Percentiles rank a stretch among this genome's conserved stretches.
These are phyloP conservation scores for Penicillium occitanis DNA, from an alignment of 2,329 filamentous ascomycete species.

Conservation along the genomic window DNA sequence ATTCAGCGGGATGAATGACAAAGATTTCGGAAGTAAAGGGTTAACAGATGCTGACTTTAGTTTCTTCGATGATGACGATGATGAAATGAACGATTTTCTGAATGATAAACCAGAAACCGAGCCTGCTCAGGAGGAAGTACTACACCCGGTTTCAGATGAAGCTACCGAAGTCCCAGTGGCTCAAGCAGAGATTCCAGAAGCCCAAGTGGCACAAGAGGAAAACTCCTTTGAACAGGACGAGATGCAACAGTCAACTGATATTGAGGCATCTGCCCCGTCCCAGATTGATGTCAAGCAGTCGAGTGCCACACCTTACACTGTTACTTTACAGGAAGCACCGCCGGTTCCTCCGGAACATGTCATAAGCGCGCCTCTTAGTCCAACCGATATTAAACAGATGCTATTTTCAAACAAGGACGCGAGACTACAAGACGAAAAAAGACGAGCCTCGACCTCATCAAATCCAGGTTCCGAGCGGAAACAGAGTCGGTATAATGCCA, in stretches of 20 bases:
- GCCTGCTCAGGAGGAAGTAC: conserved; percentile 1
- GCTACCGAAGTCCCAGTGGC: conserved; percentile 21
- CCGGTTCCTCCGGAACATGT: conserved; percentile 28
- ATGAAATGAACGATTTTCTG: conserved; percentile 20
- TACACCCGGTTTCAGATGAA: conserved; percentile 3
- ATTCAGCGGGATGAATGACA: conserved; percentile 58
- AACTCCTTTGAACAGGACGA: not conserved
- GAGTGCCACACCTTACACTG: conserved; percentile 1
- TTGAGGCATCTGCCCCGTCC: not conserved
- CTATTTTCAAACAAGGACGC: conserved; percentile 38
- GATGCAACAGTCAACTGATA: not conserved
- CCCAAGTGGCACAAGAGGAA: not conserved
- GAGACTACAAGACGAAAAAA: conserved; percentile 14
- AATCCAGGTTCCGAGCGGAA: conserved; percentile 20
- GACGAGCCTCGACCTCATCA: conserved; percentile 21
- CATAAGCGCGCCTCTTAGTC: conserved; percentile 43
- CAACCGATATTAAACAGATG: conserved; percentile 45
- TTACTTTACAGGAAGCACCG: not conserved
- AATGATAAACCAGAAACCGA: conserved; percentile 1
- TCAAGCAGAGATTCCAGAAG: conserved; percentile 16
- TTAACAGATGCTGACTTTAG: conserved; percentile 64
- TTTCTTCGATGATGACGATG: conserved; percentile 58
- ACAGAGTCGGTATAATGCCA: conserved; percentile 52
- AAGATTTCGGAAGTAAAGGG: conserved; percentile 54
- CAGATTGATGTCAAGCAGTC: not conserved